Evolutionary conservation across 208 protist species (phyloP).

Genomic region (Leishmania braziliensis): DNA sequence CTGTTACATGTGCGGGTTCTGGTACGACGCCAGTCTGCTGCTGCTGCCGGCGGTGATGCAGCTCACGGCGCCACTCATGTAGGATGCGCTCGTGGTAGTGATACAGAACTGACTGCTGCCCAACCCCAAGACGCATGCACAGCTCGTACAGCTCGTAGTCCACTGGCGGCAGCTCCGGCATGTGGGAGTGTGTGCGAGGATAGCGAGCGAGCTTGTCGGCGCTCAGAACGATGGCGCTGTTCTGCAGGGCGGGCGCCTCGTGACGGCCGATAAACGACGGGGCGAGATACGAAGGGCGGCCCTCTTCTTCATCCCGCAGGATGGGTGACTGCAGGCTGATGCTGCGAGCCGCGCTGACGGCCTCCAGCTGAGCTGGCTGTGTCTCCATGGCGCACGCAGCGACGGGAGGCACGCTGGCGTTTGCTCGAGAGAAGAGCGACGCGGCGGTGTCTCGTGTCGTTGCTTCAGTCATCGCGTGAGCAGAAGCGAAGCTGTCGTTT

Average conservation of each 20-base stretch:
- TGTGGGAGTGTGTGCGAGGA: conserved; percentile 48
- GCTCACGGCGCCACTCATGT: conserved; percentile 62
- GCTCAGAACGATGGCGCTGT: conserved; percentile 36
- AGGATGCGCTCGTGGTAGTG: conserved; percentile 81
- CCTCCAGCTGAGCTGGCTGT: conserved; percentile 18
- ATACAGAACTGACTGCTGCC: conserved; percentile 46
- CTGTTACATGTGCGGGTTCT: neutral
- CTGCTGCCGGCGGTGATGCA: conserved; percentile 33
- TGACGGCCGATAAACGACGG: conserved; percentile 65
- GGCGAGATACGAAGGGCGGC: conserved; percentile 39
- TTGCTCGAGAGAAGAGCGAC: neutral
- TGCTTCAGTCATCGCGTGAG: neutral
- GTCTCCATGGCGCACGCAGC: conserved; percentile 19
- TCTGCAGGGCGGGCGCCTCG: conserved; percentile 37
- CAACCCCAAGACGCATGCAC: conserved; percentile 65
- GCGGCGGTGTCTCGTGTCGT: neutral
- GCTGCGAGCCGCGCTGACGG: conserved; percentile 21
- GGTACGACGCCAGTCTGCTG: neutral
- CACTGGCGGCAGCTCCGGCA: conserved; percentile 64
- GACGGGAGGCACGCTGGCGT: conserved; percentile 3
- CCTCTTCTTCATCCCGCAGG: conserved; percentile 64
- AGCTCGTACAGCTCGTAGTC: conserved; percentile 87
- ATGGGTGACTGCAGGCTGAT: conserved; percentile 57
- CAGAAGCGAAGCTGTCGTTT: too few relatives aligned
- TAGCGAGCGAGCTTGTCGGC: conserved; percentile 71